A percentile compares a stretch with the other conserved stretches of the same genome.
These are phyloP conservation scores for Rosa rugosa DNA, from an alignment of 306 rosid genomes.

Conservation along the genomic window DNA sequence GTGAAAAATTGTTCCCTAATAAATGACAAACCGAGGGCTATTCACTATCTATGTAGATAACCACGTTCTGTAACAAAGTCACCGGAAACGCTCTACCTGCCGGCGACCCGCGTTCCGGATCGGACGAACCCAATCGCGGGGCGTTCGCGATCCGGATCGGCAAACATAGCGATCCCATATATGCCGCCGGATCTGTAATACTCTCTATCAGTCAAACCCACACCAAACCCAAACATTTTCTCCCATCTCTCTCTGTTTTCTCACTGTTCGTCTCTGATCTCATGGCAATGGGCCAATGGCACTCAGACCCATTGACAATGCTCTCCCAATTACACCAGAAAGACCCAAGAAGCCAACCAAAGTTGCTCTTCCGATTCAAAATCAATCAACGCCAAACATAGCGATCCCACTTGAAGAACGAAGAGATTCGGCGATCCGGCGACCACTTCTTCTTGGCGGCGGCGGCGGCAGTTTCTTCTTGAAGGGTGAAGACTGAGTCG, in stretches of 20 bases:
- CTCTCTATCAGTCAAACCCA: neutral
- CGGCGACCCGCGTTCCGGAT: too few species aligned
- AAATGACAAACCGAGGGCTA: neutral
- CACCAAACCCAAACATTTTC: neutral
- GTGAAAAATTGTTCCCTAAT: neutral
- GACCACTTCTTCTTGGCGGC: too few species aligned
- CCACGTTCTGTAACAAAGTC: neutral
- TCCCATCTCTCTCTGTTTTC: constrained; percentile 6
- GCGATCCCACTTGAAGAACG: too few species aligned
- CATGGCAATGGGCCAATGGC: constrained; percentile 55
- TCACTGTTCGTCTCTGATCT: neutral
- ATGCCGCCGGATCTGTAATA: too few species aligned
- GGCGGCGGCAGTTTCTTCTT: too few species aligned
- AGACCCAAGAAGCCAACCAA: constrained; percentile 78
- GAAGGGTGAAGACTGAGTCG: too few species aligned
- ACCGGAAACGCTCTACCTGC: too few species aligned
- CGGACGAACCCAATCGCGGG: too few species aligned
- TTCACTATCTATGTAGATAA: neutral
- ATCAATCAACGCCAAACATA: constrained; percentile 13
- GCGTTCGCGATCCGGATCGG: too few species aligned
- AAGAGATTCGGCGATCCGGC: too few species aligned
- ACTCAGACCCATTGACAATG: constrained; percentile 87
- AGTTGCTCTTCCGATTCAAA: constrained; percentile 38
- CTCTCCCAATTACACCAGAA: constrained; percentile 63
- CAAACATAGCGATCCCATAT: too few species aligned